Evolutionary conservation across 495 filamentous ascomycete species (phyloP).

Genomic region (Hypomontagnella submonticulosa): DNA sequence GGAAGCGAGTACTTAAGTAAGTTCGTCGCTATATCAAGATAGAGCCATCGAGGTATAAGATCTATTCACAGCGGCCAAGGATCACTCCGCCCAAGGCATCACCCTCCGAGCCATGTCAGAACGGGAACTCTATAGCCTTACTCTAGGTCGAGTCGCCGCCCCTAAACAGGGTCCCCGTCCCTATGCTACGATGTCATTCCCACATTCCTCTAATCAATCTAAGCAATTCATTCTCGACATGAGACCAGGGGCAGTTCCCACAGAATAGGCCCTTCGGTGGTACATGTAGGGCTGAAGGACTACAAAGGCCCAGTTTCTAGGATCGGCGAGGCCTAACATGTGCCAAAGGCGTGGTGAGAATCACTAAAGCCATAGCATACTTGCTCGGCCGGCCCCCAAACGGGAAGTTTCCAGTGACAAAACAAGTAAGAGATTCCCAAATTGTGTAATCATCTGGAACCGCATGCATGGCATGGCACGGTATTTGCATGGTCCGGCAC

Average conservation of each 20-base stretch:
- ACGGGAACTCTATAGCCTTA: conserved; percentile 2
- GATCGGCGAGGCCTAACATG: conserved; percentile 10
- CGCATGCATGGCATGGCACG: background rate
- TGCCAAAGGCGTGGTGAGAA: background rate
- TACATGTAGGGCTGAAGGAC: conserved; percentile 31
- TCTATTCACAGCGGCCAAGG: conserved; percentile 8
- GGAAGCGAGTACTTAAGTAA: conserved; percentile 13
- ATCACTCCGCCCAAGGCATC: conserved; percentile 9
- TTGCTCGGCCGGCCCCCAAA: too few species aligned
- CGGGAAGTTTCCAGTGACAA: conserved; percentile 1
- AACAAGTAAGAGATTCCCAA: background rate
- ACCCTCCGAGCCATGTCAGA: conserved; percentile 4
- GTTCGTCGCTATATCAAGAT: conserved; percentile 1
- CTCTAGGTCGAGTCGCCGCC: background rate
- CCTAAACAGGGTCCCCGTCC: too few species aligned
- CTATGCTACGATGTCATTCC: conserved; percentile 13
- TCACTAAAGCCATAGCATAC: conserved; percentile 1
- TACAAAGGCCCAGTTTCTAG: conserved; percentile 14
- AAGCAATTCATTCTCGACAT: conserved; percentile 4
- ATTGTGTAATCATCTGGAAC: conserved; percentile 13
- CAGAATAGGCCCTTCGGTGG: background rate
- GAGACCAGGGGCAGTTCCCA: conserved; percentile 8
- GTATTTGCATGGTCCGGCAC: conserved; percentile 6
- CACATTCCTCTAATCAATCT: conserved; percentile 3
- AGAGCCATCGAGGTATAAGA: background rate